Conservation (phyloP, 192 early-diverging fungal genomes). For the Rhizophagus clarus region DNA sequence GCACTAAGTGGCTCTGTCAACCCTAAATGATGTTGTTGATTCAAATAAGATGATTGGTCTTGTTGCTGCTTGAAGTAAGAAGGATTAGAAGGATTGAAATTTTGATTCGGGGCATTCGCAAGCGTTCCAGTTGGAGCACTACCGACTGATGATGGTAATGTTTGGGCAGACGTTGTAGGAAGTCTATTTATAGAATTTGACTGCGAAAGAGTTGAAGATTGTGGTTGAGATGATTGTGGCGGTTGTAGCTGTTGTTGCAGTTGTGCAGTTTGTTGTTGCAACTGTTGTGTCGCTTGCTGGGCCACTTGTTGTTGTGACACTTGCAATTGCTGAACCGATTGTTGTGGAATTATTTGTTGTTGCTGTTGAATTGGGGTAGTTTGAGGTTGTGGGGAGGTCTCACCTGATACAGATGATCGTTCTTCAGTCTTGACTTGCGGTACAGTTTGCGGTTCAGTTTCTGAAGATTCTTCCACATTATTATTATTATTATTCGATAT, state of each 20-base stretch:
- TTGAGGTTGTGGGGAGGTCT: slow-evolving; percentile 1
- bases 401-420: background rate
- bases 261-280: slow-evolving; percentile 43
- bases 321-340: slow-evolving; percentile 38
- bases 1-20: slow-evolving; percentile 51
- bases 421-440: slow-evolving; percentile 13
- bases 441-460: slow-evolving; percentile 36
- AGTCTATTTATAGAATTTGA: slow-evolving; percentile 1
- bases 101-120: slow-evolving; percentile 18
- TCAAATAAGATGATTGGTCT: slow-evolving; percentile 55
- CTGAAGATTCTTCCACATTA: slow-evolving; percentile 43
- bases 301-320: background rate
- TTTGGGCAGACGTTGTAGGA: slow-evolving; percentile 4
- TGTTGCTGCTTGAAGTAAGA: slow-evolving; percentile 33
- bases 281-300: slow-evolving; percentile 44
- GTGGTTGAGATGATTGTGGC: slow-evolving; percentile 8
- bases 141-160: background rate
- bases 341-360: slow-evolving; percentile 48
- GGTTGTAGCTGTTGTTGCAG: slow-evolving; percentile 11
- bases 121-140: slow-evolving; percentile 23
- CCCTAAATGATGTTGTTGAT: slow-evolving; percentile 50
- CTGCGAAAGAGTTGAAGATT: slow-evolving; percentile 22
- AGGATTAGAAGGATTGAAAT: slow-evolving; percentile 25
- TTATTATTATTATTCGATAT: slow-evolving; percentile 53
- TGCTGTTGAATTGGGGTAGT: slow-evolving; percentile 39